Evolutionary conservation across 257 asterid species (phyloP).

Genomic region (Ligustrum vulgare): DNA sequence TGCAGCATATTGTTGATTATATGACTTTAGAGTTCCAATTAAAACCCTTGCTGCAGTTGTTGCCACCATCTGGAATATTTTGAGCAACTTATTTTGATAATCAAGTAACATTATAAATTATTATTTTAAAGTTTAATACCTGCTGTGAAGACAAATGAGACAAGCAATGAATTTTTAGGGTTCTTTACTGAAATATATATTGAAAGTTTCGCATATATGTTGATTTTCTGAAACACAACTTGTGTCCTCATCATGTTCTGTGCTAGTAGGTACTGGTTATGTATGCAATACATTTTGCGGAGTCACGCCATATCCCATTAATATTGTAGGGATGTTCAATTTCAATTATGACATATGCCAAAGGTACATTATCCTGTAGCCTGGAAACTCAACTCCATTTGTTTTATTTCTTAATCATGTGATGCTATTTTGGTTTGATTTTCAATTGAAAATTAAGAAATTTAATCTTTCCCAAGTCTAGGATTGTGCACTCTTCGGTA

Average conservation of each 20-base stretch:
- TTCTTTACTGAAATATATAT: background rate
- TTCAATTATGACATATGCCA: constrained; percentile 68
- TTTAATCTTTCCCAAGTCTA: constrained; percentile 32
- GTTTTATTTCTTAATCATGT: background rate
- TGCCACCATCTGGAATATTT: background rate
- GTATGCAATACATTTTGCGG: constrained; percentile 79
- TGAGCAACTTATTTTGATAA: background rate
- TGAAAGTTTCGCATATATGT: constrained; percentile 8
- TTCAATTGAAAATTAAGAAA: constrained; percentile 9
- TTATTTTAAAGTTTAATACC: background rate
- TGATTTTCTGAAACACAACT: background rate
- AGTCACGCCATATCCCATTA: constrained; percentile 51
- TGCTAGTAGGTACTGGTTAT: constrained; percentile 72
- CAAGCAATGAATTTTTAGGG: background rate
- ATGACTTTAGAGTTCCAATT: background rate
- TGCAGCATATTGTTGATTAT: background rate
- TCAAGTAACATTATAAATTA: constrained; percentile 6
- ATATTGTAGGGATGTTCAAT: constrained; percentile 85
- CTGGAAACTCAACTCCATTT: background rate
- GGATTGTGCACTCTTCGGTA: constrained; percentile 71
- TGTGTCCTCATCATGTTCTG: constrained; percentile 10
- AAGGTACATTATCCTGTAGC: constrained; percentile 17
- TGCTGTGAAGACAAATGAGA: background rate
- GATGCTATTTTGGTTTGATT: constrained; percentile 14
- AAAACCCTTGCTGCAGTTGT: background rate